A percentile compares a stretch with the other conserved stretches of the same genome.
Conservation (phyloP, 1,284 basidiomycete genomes). For the Phylloboletellus chloephorus region DNA sequence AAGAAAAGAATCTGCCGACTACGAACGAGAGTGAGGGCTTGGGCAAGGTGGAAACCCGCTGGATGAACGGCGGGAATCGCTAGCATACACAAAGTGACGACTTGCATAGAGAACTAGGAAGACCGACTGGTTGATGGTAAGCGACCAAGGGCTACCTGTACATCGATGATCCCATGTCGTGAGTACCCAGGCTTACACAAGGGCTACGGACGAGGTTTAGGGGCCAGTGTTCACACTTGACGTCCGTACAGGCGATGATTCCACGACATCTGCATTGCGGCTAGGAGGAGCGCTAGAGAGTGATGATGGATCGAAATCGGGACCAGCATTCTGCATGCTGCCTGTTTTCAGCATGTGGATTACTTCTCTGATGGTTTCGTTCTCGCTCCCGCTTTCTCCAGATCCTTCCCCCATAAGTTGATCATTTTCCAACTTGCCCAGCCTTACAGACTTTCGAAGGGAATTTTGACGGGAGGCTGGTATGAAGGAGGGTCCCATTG, state of each 20-base stretch:
- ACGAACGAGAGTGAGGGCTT: too few species aligned
- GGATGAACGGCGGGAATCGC: too few species aligned
- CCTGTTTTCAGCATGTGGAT: constrained; percentile 53
- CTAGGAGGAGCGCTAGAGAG: constrained; percentile 1
- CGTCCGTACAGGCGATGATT: background rate
- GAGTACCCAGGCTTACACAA: too few species aligned
- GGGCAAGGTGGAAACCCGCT: too few species aligned
- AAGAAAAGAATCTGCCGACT: too few species aligned
- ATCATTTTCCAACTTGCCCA: constrained; percentile 56
- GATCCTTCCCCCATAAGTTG: constrained; percentile 50
- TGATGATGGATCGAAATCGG: constrained; percentile 26
- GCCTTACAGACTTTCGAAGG: constrained; percentile 51
- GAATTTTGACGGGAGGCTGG: constrained; percentile 48
- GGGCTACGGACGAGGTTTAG: too few species aligned
- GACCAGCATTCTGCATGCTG: constrained; percentile 54
- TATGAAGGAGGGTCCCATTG: constrained; percentile 44
- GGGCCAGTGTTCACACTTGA: too few species aligned
- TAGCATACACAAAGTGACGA: too few species aligned
- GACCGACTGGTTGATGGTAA: too few species aligned
- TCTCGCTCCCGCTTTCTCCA: constrained; percentile 56
- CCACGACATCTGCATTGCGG: background rate
- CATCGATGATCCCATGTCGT: too few species aligned
- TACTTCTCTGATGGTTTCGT: constrained; percentile 47
- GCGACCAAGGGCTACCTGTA: too few species aligned
- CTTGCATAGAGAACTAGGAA: too few species aligned